phyloP scores from a whole-genome alignment of 1,284 basidiomycete species.

The Microstroma glucosiphilum region DNA sequence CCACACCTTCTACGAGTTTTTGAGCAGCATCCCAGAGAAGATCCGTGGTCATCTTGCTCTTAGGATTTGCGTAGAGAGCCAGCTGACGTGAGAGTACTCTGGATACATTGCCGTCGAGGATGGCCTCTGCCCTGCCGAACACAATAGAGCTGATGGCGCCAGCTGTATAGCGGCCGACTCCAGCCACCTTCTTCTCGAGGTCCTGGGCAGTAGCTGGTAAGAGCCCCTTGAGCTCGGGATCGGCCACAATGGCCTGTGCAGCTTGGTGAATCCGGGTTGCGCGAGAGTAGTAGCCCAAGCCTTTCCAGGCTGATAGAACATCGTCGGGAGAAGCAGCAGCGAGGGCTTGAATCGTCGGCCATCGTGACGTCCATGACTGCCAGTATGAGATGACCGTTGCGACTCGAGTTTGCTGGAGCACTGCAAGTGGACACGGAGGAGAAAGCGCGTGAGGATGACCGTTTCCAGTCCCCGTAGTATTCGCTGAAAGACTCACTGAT shows the following conservation, averaged over 20 bases:
- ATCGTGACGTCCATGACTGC: conserved; percentile 41
- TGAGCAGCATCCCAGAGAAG: conserved; percentile 38
- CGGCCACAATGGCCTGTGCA: conserved; percentile 34
- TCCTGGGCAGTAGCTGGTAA: conserved; percentile 73
- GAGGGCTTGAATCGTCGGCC: conserved; percentile 57
- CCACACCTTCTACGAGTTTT: conserved; percentile 28
- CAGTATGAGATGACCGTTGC: conserved; percentile 43
- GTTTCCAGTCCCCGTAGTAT: not conserved
- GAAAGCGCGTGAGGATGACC: not conserved
- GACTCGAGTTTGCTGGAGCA: conserved; percentile 88
- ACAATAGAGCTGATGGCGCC: conserved; percentile 50
- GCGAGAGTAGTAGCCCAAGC: conserved; percentile 46
- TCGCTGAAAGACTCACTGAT: conserved; percentile 56
- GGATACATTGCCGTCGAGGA: conserved; percentile 45
- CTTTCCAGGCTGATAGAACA: conserved; percentile 44
- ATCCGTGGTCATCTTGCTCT: conserved; percentile 36
- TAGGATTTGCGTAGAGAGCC: conserved; percentile 36
- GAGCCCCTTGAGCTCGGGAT: conserved; percentile 58
- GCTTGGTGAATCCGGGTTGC: conserved; percentile 45
- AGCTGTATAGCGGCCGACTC: conserved; percentile 80
- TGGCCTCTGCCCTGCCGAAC: conserved; percentile 39
- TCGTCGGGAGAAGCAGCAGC: conserved; percentile 59
- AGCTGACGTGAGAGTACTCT: conserved; percentile 42
- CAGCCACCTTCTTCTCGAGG: conserved; percentile 77
- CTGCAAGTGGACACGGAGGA: not conserved